Base-by-base conservation (phyloP, 768 basidiomycete genomes). In the Austroboletus eburneus region DNA sequence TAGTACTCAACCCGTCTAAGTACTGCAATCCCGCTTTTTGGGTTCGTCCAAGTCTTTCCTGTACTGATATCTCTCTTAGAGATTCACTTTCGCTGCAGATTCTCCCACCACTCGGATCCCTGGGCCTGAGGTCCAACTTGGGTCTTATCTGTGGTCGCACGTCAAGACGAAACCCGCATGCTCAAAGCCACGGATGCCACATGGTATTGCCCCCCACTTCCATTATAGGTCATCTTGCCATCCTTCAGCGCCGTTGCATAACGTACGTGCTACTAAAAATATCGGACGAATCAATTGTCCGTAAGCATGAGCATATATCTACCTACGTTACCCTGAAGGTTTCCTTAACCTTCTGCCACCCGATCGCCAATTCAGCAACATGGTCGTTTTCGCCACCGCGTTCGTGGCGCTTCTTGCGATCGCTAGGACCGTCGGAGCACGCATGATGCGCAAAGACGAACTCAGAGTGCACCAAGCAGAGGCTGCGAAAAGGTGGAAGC, bases 401-500 rank as follows among this genome's bases (percentile, higher is more conserved):
- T 39, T 57, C 14, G 42, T 46, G 5, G 22, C 30, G 9, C 32
- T 63, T 23, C 47, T 65, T 20, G 39, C 43, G 5, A 39, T 29
- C 9, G 46, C 38, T 14, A 25, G 35, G 10, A 40, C 21, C n/a
- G 47, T 36, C 13, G 39, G 42, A 9, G 61, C 55, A 14, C 57
- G 59, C 17, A 54, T 57, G 25, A 58, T 66, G 41, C 52, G 50
- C 49, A 77, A 75, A 57, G 57, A 66, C 14, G 73, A 78, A 36
- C 48, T 77, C 17, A 73, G 65, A 37, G 71, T 63, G 13, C 69
- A 63, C 42, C 80, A 80, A 57, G 49, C 58, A 4, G 75, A 74
- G 51, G 79, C 79, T 37, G 75, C 71, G 3, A 69, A 76, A 50
- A 67, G 72, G 37, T 76, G 51, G 64, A 38, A 50, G 10, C 54